phyloP scores from a whole-genome alignment of 1,139 yeast genomes.

The Candida sanyaensis region DNA sequence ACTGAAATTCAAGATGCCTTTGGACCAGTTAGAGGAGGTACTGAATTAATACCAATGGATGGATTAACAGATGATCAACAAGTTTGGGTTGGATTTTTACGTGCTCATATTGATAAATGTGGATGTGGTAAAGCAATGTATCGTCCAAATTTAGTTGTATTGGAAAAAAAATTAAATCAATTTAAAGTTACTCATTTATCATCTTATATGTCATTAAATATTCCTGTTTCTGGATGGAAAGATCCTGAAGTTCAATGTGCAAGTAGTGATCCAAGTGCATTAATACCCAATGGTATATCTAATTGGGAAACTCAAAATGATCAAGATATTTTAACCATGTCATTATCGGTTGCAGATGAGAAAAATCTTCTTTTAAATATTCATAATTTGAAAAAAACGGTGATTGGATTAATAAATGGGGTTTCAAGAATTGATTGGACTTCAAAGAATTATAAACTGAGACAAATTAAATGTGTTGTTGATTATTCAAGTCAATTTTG shows the following conservation, averaged over 20 bases:
- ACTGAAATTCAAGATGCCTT: slow-evolving; percentile 14
- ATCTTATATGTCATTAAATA: slow-evolving; percentile 36
- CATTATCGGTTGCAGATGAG: slow-evolving; percentile 37
- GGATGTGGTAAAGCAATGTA: slow-evolving; percentile 40
- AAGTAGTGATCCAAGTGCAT: slow-evolving; percentile 27
- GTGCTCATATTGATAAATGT: slow-evolving; percentile 37
- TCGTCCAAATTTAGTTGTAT: slow-evolving; percentile 35
- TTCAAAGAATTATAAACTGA: slow-evolving; percentile 3
- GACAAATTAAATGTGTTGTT: slow-evolving; percentile 19
- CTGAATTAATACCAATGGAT: slow-evolving; percentile 28
- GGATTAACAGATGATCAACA: slow-evolving; percentile 14
- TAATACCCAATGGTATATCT: slow-evolving; percentile 42
- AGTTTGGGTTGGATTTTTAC: slow-evolving; percentile 38
- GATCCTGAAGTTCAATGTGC: slow-evolving; percentile 26
- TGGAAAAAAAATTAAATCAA: slow-evolving; percentile 21
- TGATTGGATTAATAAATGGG: slow-evolving; percentile 2
- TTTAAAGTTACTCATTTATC: slow-evolving; percentile 34
- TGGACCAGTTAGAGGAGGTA: slow-evolving; percentile 43
- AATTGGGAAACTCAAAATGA: slow-evolving; percentile 21
- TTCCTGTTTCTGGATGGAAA: slow-evolving; percentile 36
- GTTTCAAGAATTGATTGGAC: neutral
- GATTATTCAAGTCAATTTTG: slow-evolving; percentile 21
- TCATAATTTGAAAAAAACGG: slow-evolving; percentile 5
- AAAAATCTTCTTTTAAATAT: slow-evolving; percentile 33
- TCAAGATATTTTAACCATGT: slow-evolving; percentile 31